Evolutionary conservation across 1,139 yeast genomes (phyloP), one percentile per base, ranked within the genome.

Genomic region (Arxiozyma telluris): DNA sequence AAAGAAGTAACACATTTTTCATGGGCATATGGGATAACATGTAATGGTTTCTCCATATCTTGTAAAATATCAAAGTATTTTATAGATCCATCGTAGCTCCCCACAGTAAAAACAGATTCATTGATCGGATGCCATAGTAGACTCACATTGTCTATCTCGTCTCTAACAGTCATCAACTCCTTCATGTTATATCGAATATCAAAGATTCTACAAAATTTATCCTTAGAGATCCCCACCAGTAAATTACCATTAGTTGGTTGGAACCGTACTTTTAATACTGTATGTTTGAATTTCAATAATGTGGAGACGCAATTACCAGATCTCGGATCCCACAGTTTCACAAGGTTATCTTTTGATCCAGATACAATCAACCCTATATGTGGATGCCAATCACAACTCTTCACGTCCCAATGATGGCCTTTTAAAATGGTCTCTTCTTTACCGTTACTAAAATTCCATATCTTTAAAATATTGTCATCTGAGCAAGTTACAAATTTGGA

Each of bases 401-500:
- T 93, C 39, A 93, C 97, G 71, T 93, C 99, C 99, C 99, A 93
- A 66, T 94, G 96, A 71, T 93, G 99, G 0, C 98, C 98, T 30
- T 83, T 79, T 51, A 93, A 75, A 0, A 81, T 77, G 49, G 89
- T 72, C 66, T 93, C 99, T 63, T 89, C 96, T 55, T 81, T 76
- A 50, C 96, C 96, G 60, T 87, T 88, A 67, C 87, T 86, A 70
- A 93, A 93, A 69, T 91, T 89, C 98, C 98, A 93, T 48, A 93
- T 83, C 66, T 93, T 93, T 56, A 93, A 72, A 7, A 86, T 78
- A 46, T 91, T 87, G 68, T 93, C 98, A 71, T 93, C 98, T 22
- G 96, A 87, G 59, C 95, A 88, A 1, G 96, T 88, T 25, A 90
- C 86, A 69, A 90, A 93, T 66, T 90, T 89, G 21, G 91, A 75